Evolutionary conservation across 1,284 basidiomycete genomes (phyloP).

Genomic region (Apiotrichum veenhuisii): DNA sequence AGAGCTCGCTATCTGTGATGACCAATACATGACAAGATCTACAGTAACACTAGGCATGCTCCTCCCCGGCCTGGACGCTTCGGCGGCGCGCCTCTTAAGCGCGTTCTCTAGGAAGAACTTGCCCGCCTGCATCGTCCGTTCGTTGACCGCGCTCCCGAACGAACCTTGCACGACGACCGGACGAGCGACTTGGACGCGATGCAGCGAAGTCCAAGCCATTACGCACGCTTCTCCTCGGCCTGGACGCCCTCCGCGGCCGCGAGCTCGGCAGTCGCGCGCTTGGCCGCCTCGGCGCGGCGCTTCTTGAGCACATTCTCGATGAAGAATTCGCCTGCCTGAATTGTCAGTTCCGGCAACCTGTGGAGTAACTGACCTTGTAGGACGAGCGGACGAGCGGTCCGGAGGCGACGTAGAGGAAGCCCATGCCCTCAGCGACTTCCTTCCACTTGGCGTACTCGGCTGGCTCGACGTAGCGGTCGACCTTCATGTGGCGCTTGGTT

Average conservation of each 20-base stretch:
- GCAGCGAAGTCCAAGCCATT: slow-evolving; percentile 86
- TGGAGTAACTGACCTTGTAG: slow-evolving; percentile 63
- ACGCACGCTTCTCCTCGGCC: slow-evolving; percentile 4
- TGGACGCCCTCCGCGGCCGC: slow-evolving; percentile 13
- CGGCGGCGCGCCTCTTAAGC: slow-evolving; percentile 52
- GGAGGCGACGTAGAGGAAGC: slow-evolving; percentile 95
- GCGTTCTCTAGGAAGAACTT: slow-evolving; percentile 92
- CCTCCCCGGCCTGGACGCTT: slow-evolving; percentile 13
- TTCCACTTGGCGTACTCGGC: slow-evolving; percentile 92
- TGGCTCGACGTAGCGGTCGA: slow-evolving; percentile 90
- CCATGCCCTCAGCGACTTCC: slow-evolving; percentile 80
- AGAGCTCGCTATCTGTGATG: not conserved
- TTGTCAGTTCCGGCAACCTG: too few species aligned
- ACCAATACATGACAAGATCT: not conserved
- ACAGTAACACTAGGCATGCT: not conserved
- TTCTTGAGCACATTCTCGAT: slow-evolving; percentile 76
- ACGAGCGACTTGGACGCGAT: slow-evolving; percentile 96
- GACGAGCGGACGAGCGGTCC: slow-evolving; percentile 93
- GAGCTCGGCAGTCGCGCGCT: slow-evolving; percentile 35
- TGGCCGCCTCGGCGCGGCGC: slow-evolving; percentile 38
- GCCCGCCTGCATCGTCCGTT: slow-evolving; percentile 56
- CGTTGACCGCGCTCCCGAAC: slow-evolving; percentile 50
- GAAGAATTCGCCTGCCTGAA: slow-evolving; percentile 75
- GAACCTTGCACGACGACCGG: slow-evolving; percentile 84
- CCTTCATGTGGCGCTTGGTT: slow-evolving; percentile 99